Evolutionary conservation across 495 filamentous ascomycete species (phyloP).

Genomic region (Aspergillus sparsus): DNA sequence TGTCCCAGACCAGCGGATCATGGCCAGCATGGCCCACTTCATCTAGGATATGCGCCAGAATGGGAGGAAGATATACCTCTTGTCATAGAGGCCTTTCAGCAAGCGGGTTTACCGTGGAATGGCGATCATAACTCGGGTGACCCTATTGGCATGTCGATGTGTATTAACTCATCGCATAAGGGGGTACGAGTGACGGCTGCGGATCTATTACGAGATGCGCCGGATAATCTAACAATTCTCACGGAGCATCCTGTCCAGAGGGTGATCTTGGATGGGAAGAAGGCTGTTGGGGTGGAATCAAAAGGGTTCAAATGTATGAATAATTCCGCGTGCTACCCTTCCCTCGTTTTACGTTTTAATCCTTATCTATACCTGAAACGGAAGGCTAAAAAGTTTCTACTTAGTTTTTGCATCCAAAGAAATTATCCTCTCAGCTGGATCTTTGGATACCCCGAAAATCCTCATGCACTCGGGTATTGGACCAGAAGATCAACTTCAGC

Average conservation of each 20-base stretch:
- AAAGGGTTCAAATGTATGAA: slow-evolving; percentile 38
- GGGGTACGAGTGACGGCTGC: slow-evolving; percentile 53
- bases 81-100: slow-evolving; percentile 44
- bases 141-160: slow-evolving; percentile 56
- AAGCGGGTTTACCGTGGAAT: slow-evolving; percentile 50
- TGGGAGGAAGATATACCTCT: slow-evolving; percentile 53
- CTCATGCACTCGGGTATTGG: slow-evolving; percentile 68
- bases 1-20: slow-evolving; percentile 40
- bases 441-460: slow-evolving; percentile 60
- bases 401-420: slow-evolving; percentile 51
- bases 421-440: slow-evolving; percentile 58
- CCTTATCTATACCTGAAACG: too few species aligned
- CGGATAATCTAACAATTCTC: slow-evolving; percentile 54
- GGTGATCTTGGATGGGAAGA: slow-evolving; percentile 54
- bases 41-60: slow-evolving; percentile 47
- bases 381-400: not conserved
- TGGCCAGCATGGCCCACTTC: slow-evolving; percentile 49
- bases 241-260: slow-evolving; percentile 50
- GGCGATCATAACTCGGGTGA: slow-evolving; percentile 61
- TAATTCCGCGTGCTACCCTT: not conserved
- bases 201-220: slow-evolving; percentile 47
- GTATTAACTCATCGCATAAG: slow-evolving; percentile 48
- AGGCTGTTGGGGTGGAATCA: slow-evolving; percentile 51
- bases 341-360: too few species aligned
- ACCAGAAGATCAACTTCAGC: slow-evolving; percentile 50